Base-by-base conservation (phyloP, 768 basidiomycete species). In the Tylopilus rubrobrunneus region DNA sequence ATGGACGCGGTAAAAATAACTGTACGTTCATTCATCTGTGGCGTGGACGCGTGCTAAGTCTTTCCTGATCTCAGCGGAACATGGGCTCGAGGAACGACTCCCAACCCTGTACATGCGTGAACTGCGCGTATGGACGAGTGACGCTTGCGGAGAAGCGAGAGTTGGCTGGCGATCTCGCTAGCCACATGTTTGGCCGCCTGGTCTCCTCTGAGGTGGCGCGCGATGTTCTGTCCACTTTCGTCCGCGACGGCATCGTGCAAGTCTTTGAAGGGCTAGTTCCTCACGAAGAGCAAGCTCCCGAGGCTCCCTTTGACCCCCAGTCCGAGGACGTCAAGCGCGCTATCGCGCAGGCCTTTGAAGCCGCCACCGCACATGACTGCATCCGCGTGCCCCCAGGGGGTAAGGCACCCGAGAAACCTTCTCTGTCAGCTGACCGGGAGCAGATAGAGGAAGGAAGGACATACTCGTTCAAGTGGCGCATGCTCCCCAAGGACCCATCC, bases 131-230 rank as follows among this genome's bases (percentile, higher is more conserved):
- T 15, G 40, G 49, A 41, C 28, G 49, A 17, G 19, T 7, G 6
- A 12, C 21, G 28, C 29, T 42, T 27, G 14, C 1, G 14, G 4
- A 11, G 14, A 31, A 42, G 19, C 19, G 23, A 17, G 19, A 31
- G 28, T 5, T 49, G 17, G 49, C 49, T 19, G 49, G 49, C 8
- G 51, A 46, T 46, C 43, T 51, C n/a, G 58, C 59, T 3, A 51
- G 53, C 36, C 62, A 55, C 3, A 28, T 51, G 6, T 51, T 56
- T 31, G 55, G 55, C 27, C 50, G 43, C 39, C 23, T 48, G 9
- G 55, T 51, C 5, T 37, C 55, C 1, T 44, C 49, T 4, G 50
- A 42, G 27, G 12, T 51, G 19, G 46, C 55, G 7, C 36, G 21
- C 43, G 41, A 56, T 7, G 19, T 56, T 8, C 31, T 31, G 31